Percentiles rank a stretch among this genome's conserved stretches.
Conservation (phyloP, 1,284 basidiomycete genomes). For the Tylopilus orsonianus region DNA sequence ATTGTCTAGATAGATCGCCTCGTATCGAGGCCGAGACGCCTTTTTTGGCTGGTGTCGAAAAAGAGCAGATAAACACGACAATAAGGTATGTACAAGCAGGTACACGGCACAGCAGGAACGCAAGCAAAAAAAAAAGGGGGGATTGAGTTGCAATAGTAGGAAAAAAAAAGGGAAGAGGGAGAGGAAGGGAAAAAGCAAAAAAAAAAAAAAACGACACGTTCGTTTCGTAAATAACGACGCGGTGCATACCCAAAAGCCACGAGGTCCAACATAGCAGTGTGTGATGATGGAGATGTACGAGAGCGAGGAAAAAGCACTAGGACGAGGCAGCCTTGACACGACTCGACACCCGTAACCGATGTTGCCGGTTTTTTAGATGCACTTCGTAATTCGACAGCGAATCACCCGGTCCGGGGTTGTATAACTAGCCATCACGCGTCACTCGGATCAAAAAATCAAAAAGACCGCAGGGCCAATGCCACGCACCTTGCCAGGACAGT, state of each 20-base stretch:
- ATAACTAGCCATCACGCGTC: slow-evolving; percentile 54
- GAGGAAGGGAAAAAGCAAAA: neutral
- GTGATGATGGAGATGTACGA: neutral
- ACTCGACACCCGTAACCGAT: slow-evolving; percentile 58
- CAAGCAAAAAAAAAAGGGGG: slow-evolving; percentile 18
- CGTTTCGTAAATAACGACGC: slow-evolving; percentile 22
- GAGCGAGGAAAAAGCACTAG: slow-evolving; percentile 13
- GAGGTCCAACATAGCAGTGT: slow-evolving; percentile 11
- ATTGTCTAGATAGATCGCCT: neutral
- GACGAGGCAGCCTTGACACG: slow-evolving; percentile 29
- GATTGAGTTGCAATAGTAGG: slow-evolving; percentile 14
- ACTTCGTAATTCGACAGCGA: slow-evolving; percentile 91
- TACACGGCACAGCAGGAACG: slow-evolving; percentile 32
- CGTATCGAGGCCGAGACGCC: neutral
- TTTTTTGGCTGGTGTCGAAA: neutral
- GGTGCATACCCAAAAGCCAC: slow-evolving; percentile 5
- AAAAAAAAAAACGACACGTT: slow-evolving; percentile 7
- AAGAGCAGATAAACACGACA: slow-evolving; percentile 33
- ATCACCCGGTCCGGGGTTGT: slow-evolving; percentile 91
- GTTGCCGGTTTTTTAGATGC: slow-evolving; percentile 79
- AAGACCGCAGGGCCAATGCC: neutral
- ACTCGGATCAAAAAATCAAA: neutral
- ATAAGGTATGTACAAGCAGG: slow-evolving; percentile 38
- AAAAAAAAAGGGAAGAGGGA: neutral
- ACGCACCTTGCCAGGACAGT: slow-evolving; percentile 91